Evolutionary conservation across 176 grass and related monocot species (phyloP).

Genomic region (Oryza coarctata): DNA sequence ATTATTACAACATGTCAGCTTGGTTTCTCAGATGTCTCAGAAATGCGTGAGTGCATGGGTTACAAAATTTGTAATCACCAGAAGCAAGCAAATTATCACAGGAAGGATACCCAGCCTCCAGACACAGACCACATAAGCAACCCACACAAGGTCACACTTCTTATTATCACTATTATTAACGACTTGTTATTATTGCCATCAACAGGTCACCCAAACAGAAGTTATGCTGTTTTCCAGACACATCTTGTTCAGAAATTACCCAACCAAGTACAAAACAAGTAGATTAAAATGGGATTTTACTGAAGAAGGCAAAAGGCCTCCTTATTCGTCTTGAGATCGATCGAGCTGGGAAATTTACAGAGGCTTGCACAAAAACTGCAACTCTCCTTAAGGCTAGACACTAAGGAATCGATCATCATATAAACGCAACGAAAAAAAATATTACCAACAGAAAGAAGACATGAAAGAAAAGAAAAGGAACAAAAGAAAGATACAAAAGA

Average conservation of each 20-base stretch:
- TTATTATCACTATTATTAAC: background rate
- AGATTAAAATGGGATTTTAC: background rate
- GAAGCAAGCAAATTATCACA: background rate
- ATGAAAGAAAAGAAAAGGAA: background rate
- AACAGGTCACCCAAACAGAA: background rate
- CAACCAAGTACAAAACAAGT: background rate
- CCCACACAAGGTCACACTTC: background rate
- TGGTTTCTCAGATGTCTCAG: too few species aligned
- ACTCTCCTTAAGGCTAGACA: slow-evolving; percentile 51
- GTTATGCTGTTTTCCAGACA: background rate
- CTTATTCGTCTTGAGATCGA: slow-evolving; percentile 38
- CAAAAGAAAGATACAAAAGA: background rate
- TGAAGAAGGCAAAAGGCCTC: slow-evolving; percentile 11
- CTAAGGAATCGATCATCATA: slow-evolving; percentile 31
- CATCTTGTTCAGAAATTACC: slow-evolving; percentile 11
- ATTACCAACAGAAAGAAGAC: background rate
- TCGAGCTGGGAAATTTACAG: slow-evolving; percentile 37
- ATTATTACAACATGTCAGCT: background rate
- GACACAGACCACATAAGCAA: background rate
- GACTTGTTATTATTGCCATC: background rate
- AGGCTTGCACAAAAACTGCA: slow-evolving; percentile 72
- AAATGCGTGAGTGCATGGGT: too few species aligned
- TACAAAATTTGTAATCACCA: background rate
- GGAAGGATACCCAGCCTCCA: background rate
- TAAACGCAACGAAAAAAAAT: slow-evolving; percentile 22